These are phyloP conservation scores for Chalara sp. DNA, from an alignment of 2,329 filamentous ascomycete species.

Conservation along the genomic window DNA sequence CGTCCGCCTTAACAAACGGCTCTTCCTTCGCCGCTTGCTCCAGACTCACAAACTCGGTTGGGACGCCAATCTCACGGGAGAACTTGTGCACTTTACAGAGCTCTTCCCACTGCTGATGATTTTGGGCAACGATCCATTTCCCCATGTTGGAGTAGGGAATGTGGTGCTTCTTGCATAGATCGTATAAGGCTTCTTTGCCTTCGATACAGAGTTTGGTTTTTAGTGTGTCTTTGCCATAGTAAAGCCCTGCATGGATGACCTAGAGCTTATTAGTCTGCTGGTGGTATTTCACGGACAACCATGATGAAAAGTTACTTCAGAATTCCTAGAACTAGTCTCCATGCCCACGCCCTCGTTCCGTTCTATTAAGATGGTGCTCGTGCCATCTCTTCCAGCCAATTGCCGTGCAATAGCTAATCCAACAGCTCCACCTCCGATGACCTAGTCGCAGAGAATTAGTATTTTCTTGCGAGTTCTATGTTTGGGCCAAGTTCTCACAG, in stretches of 20 bases:
- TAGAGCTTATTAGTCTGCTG: not conserved
- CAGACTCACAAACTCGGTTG: slow-evolving; percentile 60
- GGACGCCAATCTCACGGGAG: slow-evolving; percentile 46
- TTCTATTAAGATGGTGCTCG: slow-evolving; percentile 61
- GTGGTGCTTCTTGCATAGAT: slow-evolving; percentile 58
- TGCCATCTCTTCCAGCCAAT: slow-evolving; percentile 51
- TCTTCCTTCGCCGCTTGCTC: slow-evolving; percentile 60
- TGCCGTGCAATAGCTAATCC: slow-evolving; percentile 60
- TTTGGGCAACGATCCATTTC: slow-evolving; percentile 95
- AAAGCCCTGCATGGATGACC: slow-evolving; percentile 93
- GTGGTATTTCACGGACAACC: not conserved
- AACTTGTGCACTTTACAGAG: slow-evolving; percentile 45
- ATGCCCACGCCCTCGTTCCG: slow-evolving; percentile 57
- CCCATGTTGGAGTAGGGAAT: slow-evolving; percentile 71
- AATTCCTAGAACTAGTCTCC: slow-evolving; percentile 67
- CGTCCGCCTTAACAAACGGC: slow-evolving; percentile 65
- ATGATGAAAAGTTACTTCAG: slow-evolving; percentile 38
- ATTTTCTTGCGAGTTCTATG: not conserved
- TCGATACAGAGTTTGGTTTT: slow-evolving; percentile 79
- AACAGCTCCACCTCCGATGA: slow-evolving; percentile 60
- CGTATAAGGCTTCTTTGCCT: slow-evolving; percentile 73
- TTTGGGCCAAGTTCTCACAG: slow-evolving; percentile 15
- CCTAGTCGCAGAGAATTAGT: slow-evolving; percentile 11
- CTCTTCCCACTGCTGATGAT: slow-evolving; percentile 46
- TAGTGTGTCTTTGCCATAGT: slow-evolving; percentile 54